A percentile compares a stretch with the other conserved stretches of the same genome.
These are phyloP conservation scores for Solanum ahanhuiri DNA, from an alignment of 257 asterid genomes.

Conservation along the genomic window DNA sequence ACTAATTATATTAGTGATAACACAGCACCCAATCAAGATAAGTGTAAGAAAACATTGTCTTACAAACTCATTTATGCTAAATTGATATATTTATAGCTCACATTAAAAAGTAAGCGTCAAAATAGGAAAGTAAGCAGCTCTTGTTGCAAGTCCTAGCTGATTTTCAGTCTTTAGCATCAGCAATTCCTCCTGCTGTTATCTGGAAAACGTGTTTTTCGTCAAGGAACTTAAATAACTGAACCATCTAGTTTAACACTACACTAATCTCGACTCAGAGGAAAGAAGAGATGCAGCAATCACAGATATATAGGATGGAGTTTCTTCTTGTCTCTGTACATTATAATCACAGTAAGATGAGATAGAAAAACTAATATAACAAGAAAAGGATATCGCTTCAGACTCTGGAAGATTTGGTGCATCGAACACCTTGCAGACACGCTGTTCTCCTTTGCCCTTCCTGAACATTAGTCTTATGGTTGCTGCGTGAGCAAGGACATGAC, in stretches of 20 bases:
- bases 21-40: neutral
- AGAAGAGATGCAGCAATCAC: neutral
- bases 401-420: constrained; percentile 99
- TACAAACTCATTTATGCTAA: neutral
- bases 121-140: neutral
- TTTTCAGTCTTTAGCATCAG: constrained; percentile 84
- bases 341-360: neutral
- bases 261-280: neutral
- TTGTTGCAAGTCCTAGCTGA: neutral
- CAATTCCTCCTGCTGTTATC: constrained; percentile 95
- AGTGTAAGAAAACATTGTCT: neutral
- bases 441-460: constrained; percentile 99
- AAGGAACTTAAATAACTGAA: constrained; percentile 16
- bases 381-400: constrained; percentile 95
- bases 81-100: neutral
- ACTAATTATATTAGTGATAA: neutral
- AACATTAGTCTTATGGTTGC: constrained; percentile 93
- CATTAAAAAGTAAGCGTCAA: neutral
- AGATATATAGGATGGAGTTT: neutral
- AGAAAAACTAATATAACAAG: constrained; percentile 1
- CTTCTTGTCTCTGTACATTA: neutral
- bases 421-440: constrained; percentile 95
- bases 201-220: constrained; percentile 59
- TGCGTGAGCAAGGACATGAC: constrained; percentile 97
- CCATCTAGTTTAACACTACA: neutral